Percentiles rank a stretch among this genome's conserved stretches.
phyloP scores from a whole-genome alignment of 116 monocot species.

The Dioscorea cayenensis region DNA sequence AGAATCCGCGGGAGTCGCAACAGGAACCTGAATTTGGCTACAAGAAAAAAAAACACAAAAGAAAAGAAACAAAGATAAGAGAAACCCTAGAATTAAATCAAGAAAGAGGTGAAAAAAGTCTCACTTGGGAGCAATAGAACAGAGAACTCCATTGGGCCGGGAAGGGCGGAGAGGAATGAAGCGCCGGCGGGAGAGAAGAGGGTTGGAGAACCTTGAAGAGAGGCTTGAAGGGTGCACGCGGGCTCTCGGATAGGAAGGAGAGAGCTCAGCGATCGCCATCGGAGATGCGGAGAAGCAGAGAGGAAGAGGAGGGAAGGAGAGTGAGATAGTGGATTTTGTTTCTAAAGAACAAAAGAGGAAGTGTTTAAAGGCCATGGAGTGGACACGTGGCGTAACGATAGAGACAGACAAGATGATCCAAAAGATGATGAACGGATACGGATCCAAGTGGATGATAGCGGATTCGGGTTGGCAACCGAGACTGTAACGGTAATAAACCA shows the following conservation, averaged over 20 bases:
- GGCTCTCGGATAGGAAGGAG: constrained; percentile 3
- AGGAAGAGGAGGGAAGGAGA: constrained; percentile 4
- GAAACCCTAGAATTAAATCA: background rate
- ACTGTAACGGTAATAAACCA: no score
- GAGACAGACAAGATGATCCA: constrained; percentile 9
- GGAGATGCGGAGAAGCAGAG: constrained; percentile 6
- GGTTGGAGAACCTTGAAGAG: constrained; percentile 12
- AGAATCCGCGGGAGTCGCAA: constrained; percentile 11
- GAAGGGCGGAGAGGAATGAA: background rate
- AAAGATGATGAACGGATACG: background rate
- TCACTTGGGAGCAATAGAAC: constrained; percentile 77
- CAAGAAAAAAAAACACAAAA: background rate
- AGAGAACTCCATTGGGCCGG: constrained; percentile 23
- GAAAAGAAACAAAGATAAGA: constrained; percentile 2
- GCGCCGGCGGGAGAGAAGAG: constrained; percentile 4
- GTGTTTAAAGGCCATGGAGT: constrained; percentile 6
- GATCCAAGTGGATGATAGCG: no score
- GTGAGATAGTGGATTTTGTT: constrained; percentile 2
- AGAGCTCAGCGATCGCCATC: constrained; percentile 36
- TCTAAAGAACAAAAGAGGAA: no score
- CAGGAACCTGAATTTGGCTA: constrained; percentile 62
- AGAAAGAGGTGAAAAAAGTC: background rate
- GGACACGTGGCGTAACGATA: constrained; percentile 17
- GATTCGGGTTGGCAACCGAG: no score
- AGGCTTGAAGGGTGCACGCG: constrained; percentile 18